Base-by-base conservation (phyloP, 1,284 basidiomycete genomes). In the Sporisorium exsertum region DNA sequence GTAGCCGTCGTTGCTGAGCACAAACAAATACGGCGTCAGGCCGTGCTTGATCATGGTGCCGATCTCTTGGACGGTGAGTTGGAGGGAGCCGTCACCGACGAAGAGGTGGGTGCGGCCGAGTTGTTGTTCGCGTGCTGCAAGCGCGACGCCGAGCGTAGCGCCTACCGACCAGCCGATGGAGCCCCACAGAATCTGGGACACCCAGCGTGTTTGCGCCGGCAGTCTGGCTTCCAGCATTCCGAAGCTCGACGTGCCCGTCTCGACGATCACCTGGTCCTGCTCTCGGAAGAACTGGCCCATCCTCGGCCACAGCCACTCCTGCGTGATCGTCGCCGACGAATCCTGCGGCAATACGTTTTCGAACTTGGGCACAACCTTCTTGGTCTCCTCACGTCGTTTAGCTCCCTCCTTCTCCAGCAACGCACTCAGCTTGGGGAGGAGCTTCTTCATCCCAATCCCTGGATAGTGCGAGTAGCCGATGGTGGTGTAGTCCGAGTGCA, bases 111-210 rank as follows among this genome's bases (percentile, higher is more conserved):
- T 91, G 49, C 95, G 88, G 27, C 86, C 83, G 9, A 81, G 67
- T 20, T 70, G 87, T 6, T 88, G 87, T 59, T 95, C 93, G 51
- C 88, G 87, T 1, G 92, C 94, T 5, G 92, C 95, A 45, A 95
- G 87, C 2, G 92, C 90, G 9, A 90, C 91, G 45, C 94, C 94
- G 1, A 94, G 72, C 1, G 79, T 58, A 7, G 86, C 86, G 84
- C 93, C 94, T 46, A 92, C 91, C 18, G 92, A 90, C 91, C 91
- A 95, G 0, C 94, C 94, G 77, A 95, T 96, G 60, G 90, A 91
- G 42, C 93, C 93, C 90, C 92, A 95, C 5, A 95, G 86, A 45
- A 94, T 78, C 89, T 85, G 79, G 29, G 84, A 83, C 81, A 33
- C 86, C 85, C 68, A 87, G 82, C 20, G 83, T 49, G 58, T 60